These are phyloP conservation scores for Ganoderma sp. DNA, from an alignment of 1,284 basidiomycete genomes.

Conservation along the genomic window DNA sequence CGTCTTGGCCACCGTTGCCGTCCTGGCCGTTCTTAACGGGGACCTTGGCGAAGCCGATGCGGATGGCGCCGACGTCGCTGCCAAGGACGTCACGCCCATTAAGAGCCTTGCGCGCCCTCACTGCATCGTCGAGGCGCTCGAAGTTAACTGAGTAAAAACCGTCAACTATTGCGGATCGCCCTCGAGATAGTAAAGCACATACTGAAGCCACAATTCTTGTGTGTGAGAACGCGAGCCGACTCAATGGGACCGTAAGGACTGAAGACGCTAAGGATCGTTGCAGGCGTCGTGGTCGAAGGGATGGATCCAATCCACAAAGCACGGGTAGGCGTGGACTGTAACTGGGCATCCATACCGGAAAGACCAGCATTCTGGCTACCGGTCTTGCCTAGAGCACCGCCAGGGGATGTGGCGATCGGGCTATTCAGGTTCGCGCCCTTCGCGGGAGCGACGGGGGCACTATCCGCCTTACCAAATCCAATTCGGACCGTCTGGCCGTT, in stretches of 20 bases:
- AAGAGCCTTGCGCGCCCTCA: constrained; percentile 91
- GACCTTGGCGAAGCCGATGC: constrained; percentile 96
- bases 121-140: constrained; percentile 95
- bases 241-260: constrained; percentile 98
- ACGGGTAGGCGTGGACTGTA: constrained; percentile 87
- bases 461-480: constrained; percentile 97
- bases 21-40: constrained; percentile 87
- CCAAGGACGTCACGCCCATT: constrained; percentile 96
- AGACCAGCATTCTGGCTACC: constrained; percentile 54
- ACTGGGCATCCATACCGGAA: constrained; percentile 76
- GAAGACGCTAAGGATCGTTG: constrained; percentile 91
- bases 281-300: constrained; percentile 90
- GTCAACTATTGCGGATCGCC: constrained; percentile 25
- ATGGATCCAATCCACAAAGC: constrained; percentile 97
- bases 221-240: constrained; percentile 92
- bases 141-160: constrained; percentile 78
- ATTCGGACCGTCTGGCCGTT: constrained; percentile 95
- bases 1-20: constrained; percentile 63
- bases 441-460: constrained; percentile 86
- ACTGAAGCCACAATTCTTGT: constrained; percentile 97
- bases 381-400: constrained; percentile 56
- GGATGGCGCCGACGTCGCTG: constrained; percentile 93
- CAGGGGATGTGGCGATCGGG: constrained; percentile 69
- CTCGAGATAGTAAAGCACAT: constrained; percentile 42
- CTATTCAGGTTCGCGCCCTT: constrained; percentile 69